Base-by-base conservation (phyloP, 108 stramenopile species). In the Stephanodiscus triporus region DNA sequence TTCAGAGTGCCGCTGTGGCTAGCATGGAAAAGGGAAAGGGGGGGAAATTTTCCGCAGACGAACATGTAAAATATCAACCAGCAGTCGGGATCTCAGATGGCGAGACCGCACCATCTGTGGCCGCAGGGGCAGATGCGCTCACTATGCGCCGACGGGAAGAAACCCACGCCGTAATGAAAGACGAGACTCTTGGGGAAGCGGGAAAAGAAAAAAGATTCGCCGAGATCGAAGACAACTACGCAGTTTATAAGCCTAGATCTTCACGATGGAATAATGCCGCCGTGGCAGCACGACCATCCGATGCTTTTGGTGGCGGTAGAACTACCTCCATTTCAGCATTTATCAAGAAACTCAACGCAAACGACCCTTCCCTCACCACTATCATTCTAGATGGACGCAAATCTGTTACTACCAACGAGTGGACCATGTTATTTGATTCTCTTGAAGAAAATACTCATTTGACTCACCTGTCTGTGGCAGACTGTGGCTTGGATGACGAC, bases 161-260 rank as follows among this genome's bases (percentile, higher is more conserved):
- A 63, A 29, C 61, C 1, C 71, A 72, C 36, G 20, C 71, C 22
- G 27, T 62, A 3, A 72, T 72, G 71, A 72, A 72, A 36, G 71
- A 72, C 62, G 38, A 59, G 43, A 38, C 71, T 13, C 42, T 72
- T 26, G 71, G 61, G 37, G 42, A 45, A 32, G 61, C 61, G 61
- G 71, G 61, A 49, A 72, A 72, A 45, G 59, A 62, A 2, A 40
- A 32, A 27, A 59, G 59, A 30, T 29, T 72, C 48, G 71, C 61
- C 9, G 71, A 72, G 36, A 72, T 72, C 17, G 61, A 62, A 36
- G 61, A 42, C n/a, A 72, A 72, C 48, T 72, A 72, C 53, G 59
- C 59, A 49, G 5, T 19, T 34, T 4, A 4, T 34, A 34, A 4
- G 5, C 32, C 32, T 19, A 2, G 5, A 49, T 7, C 32, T 5